These are phyloP conservation scores for Musa schizocarpa DNA, from an alignment of 176 grass and related monocot species.

Conservation along the genomic window DNA sequence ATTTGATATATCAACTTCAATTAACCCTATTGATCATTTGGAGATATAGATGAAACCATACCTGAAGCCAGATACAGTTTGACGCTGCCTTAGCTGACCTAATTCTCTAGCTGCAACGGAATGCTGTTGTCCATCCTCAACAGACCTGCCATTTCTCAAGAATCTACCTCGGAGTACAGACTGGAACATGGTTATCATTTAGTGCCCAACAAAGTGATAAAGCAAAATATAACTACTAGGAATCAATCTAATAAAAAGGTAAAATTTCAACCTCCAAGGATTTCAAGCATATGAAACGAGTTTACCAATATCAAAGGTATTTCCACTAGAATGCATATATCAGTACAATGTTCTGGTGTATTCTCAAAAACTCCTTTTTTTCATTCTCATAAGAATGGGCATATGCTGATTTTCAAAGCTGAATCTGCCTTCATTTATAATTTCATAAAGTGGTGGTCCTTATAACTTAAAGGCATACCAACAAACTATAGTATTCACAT, in stretches of 20 bases:
- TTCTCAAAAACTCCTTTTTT: no score
- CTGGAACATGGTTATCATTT: constrained; percentile 42
- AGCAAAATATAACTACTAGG: neutral
- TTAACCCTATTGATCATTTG: neutral
- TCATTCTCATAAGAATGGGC: no score
- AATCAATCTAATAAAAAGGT: neutral
- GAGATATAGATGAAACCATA: constrained; percentile 28
- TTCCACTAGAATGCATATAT: no score
- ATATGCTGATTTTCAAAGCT: no score
- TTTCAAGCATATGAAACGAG: no score
- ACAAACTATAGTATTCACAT: no score
- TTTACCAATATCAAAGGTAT: no score
- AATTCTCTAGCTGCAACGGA: constrained; percentile 40
- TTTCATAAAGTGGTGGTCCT: no score
- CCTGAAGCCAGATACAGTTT: constrained; percentile 61
- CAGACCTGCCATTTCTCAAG: constrained; percentile 23
- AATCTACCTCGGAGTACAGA: constrained; percentile 62
- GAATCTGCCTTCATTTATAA: no score
- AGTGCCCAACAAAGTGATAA: neutral
- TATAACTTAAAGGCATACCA: no score
- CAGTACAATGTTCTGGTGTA: no score
- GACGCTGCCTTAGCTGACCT: constrained; percentile 42
- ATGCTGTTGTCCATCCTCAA: constrained; percentile 16
- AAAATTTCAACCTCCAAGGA: no score
- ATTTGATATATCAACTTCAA: constrained; percentile 19